Percentiles rank a stretch among this genome's conserved stretches.
These are phyloP conservation scores for Fistulinella prunicolor DNA, from an alignment of 768 basidiomycete genomes.

Conservation along the genomic window DNA sequence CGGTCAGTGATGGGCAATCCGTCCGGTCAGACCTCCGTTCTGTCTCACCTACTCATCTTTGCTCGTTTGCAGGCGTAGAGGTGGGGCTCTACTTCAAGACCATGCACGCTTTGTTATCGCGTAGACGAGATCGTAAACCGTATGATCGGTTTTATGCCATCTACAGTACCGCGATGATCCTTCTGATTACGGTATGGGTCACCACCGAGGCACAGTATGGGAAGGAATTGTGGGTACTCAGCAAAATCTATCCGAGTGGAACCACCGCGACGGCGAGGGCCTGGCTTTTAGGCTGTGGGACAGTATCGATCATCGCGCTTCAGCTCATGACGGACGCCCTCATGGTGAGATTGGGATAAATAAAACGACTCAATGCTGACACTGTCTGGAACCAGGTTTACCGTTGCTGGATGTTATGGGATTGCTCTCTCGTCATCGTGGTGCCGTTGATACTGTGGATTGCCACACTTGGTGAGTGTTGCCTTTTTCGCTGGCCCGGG, in stretches of 20 bases:
- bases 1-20: neutral
- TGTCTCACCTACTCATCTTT: neutral
- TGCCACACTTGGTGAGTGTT: conserved; percentile 9
- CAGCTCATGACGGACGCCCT: conserved; percentile 32
- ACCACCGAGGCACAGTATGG: conserved; percentile 10
- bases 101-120: conserved; percentile 8
- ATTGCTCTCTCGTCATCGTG: conserved; percentile 7
- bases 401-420: conserved; percentile 36
- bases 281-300: conserved; percentile 19
- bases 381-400: conserved; percentile 27
- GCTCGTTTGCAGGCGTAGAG: conserved; percentile 9
- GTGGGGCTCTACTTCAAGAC: conserved; percentile 15
- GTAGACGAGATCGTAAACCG: neutral
- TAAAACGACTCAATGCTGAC: neutral
- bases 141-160: conserved; percentile 13
- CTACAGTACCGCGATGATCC: conserved; percentile 20
- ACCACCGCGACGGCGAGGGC: conserved; percentile 17
- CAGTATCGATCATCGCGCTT: conserved; percentile 20
- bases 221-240: conserved; percentile 29
- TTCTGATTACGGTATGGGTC: conserved; percentile 30
- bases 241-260: conserved; percentile 30
- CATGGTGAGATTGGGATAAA: conserved; percentile 19
- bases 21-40: neutral
- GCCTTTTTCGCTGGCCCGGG: neutral
- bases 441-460: conserved; percentile 15